A percentile compares a stretch with the other conserved stretches of the same genome.
These are phyloP conservation scores for Cercophora sp. DNA, from an alignment of 495 filamentous ascomycete genomes.

Conservation along the genomic window DNA sequence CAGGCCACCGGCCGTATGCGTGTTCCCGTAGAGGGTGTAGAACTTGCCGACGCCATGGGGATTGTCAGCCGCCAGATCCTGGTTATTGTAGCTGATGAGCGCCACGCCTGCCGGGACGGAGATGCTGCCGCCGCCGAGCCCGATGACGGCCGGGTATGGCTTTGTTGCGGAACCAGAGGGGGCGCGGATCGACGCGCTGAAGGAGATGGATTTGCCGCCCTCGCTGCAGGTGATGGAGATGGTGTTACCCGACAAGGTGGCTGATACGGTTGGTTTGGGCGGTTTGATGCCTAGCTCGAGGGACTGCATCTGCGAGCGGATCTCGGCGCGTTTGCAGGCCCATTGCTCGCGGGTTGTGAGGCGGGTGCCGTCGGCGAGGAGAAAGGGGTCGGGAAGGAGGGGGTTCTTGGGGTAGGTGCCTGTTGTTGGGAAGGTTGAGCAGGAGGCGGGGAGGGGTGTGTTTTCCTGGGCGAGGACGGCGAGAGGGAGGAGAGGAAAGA, in stretches of 20 bases:
- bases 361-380: background rate
- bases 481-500: too few relatives aligned
- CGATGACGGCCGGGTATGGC: slow-evolving; percentile 45
- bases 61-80: slow-evolving; percentile 35
- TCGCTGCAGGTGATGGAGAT: background rate
- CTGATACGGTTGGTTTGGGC: background rate
- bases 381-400: background rate
- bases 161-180: background rate
- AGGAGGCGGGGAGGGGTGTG: too few relatives aligned
- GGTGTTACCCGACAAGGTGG: background rate
- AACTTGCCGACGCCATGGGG: slow-evolving; percentile 40
- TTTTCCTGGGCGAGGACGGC: too few relatives aligned
- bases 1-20: slow-evolving; percentile 34
- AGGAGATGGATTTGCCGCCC: background rate
- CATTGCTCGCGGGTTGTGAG: background rate
- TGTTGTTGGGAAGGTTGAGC: background rate
- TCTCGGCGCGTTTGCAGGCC: background rate
- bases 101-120: slow-evolving; percentile 36
- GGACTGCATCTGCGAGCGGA: background rate
- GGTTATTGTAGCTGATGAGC: slow-evolving; percentile 38
- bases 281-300: background rate
- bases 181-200: background rate
- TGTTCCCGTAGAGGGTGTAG: slow-evolving; percentile 43
- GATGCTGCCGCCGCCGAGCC: slow-evolving; percentile 34
- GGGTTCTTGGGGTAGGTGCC: background rate